Conservation (phyloP, 192 early-diverging fungal species). For the Umbelopsis sp. region DNA sequence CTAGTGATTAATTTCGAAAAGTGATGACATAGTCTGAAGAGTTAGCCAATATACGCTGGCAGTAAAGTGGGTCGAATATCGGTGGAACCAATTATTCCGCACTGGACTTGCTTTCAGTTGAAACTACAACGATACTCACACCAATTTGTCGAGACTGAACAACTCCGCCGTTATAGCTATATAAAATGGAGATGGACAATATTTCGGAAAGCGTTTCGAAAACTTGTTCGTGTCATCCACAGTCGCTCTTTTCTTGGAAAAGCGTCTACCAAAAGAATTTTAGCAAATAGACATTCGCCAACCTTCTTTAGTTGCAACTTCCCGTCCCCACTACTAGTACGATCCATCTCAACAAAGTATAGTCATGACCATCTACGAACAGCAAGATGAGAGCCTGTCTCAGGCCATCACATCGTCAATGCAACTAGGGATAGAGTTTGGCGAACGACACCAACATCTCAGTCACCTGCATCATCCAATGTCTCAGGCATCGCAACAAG, state of each 20-base stretch:
- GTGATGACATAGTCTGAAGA: not conserved
- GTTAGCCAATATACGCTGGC: conserved; percentile 8
- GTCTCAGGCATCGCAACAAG: conserved; percentile 15
- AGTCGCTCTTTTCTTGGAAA: conserved; percentile 2
- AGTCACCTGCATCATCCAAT: not conserved
- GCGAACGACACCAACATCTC: conserved; percentile 16
- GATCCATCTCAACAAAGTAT: no score
- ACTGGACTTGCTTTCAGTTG: conserved; percentile 16
- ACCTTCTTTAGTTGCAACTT: no score
- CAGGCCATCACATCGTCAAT: conserved; percentile 19
- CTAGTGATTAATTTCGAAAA: conserved; percentile 17
- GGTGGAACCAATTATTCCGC: conserved; percentile 24
- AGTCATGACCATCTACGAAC: conserved; percentile 15
- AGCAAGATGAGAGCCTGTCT: conserved; percentile 11
- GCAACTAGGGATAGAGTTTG: conserved; percentile 9
- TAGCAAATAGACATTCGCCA: no score
- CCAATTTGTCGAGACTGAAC: not conserved
- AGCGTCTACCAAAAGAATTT: no score
- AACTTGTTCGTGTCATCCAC: not conserved
- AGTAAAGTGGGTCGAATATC: conserved; percentile 21
- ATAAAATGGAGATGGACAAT: not conserved
- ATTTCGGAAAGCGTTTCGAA: conserved; percentile 11
- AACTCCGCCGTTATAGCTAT: conserved; percentile 21
- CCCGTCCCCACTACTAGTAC: no score
- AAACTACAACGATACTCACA: conserved; percentile 21